Percentiles rank a stretch among this genome's conserved stretches.
Evolutionary conservation across 2,329 filamentous ascomycete species (phyloP).

Genomic region (Botryotinia calthae): DNA sequence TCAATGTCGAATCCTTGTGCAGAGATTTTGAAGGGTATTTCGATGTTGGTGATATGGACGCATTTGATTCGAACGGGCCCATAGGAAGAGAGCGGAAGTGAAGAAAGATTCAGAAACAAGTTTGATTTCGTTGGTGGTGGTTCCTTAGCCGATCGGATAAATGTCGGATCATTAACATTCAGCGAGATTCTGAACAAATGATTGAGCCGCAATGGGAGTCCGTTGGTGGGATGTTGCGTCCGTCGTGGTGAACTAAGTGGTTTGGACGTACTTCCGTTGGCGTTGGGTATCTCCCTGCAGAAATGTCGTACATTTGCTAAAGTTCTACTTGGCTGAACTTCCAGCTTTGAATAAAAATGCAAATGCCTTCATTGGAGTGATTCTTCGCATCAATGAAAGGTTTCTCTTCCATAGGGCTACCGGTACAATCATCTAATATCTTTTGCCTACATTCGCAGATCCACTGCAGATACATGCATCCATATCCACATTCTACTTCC

Average conservation of each 20-base stretch:
- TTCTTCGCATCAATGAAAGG: background rate
- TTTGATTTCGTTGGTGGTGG: no score
- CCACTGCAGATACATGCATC: background rate
- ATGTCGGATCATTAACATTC: background rate
- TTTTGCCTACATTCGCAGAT: background rate
- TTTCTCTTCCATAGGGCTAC: background rate
- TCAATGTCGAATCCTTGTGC: background rate
- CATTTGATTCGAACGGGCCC: background rate
- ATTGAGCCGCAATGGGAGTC: background rate
- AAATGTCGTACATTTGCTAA: background rate
- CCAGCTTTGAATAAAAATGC: background rate
- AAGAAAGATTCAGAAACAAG: background rate
- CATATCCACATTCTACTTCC: background rate
- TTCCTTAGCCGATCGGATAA: background rate
- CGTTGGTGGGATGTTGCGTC: background rate
- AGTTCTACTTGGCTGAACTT: background rate
- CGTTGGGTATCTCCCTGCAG: conserved; percentile 3
- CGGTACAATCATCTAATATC: background rate
- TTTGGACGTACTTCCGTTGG: conserved; percentile 1
- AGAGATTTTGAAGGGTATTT: background rate
- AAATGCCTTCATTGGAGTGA: background rate
- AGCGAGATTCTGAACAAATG: background rate
- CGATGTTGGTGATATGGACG: background rate
- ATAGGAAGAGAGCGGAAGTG: background rate
- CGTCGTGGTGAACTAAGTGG: background rate